Evolutionary conservation across 345 rosid genomes (phyloP), one percentile per base, ranked within the genome.

Genomic region (Noccaea bulbosa): DNA sequence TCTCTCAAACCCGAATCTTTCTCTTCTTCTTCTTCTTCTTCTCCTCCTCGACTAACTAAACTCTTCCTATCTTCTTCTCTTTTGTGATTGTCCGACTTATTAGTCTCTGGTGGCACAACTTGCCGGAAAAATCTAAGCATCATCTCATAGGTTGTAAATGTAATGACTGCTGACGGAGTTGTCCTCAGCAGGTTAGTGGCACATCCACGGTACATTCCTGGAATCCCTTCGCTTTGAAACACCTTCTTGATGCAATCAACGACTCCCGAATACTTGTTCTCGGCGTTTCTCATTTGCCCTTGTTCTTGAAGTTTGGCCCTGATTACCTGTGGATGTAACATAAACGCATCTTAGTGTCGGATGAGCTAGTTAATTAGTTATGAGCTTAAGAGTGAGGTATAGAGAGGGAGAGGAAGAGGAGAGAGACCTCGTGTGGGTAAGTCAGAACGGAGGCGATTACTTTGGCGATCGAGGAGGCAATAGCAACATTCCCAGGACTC

Each of bases 301-400:
- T 94, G 99, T 80, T 94, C 99, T 83, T 94, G 99, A 68, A 94
- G 93, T 78, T 92, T 87, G 12, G 99, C 86, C 4, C 99, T 88
- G 14, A 94, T 72, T 8, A 94, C 98, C 91, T 89, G 82, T 46
- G 56, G 61, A 62, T 24, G 69, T 10, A 61, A 67, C 63, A 68
- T 67, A 33, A 41, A 3, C 10, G 27, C 68, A 43, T 10, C 43
- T 51, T 69, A 38, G 35, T 27, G 7, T 5, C 8, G 10, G 48
- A 17, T 34, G 32, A 22, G 12, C n/a, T 40, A 22, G 12, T 16
- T 40, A 20, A 20, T 1, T 20, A 66, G 35, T 67, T 48, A 56
- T 59, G 32, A 46, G 53, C 46, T 11, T 57, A 47, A 11, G 15
- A 11, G 34, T 2, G 62, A 76, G 30, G 34, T 14, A 38, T 32